Evolutionary conservation across 2,329 filamentous ascomycete species (phyloP).

Genomic region (Fusarium gaditjirri): DNA sequence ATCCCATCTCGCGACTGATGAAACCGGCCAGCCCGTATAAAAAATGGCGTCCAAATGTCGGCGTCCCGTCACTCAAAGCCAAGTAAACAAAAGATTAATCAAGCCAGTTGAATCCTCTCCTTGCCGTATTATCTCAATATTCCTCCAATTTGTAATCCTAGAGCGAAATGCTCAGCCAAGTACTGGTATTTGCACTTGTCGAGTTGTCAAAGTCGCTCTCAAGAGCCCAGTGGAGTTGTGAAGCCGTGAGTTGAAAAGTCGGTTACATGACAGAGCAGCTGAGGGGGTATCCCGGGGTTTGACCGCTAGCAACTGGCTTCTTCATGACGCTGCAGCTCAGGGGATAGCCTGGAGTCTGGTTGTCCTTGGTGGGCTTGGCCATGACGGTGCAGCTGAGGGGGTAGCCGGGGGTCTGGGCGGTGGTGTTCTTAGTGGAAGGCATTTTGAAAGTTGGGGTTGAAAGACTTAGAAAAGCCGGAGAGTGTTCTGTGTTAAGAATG

Average conservation of each 20-base stretch:
- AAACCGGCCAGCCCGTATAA: slow-evolving; percentile 6
- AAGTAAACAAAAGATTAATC: slow-evolving; percentile 16
- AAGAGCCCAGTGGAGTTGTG: neutral
- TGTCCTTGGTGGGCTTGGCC: slow-evolving; percentile 42
- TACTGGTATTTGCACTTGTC: neutral
- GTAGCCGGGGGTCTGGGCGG: slow-evolving; percentile 41
- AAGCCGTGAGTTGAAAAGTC: neutral
- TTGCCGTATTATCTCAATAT: slow-evolving; percentile 21
- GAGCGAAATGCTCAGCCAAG: slow-evolving; percentile 8
- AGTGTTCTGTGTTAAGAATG: slow-evolving; percentile 43
- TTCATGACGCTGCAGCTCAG: slow-evolving; percentile 46
- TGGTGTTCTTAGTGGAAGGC: slow-evolving; percentile 46
- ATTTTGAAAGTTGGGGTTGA: slow-evolving; percentile 46
- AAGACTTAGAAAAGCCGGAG: slow-evolving; percentile 41
- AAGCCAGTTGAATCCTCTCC: slow-evolving; percentile 28
- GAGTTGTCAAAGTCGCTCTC: slow-evolving; percentile 2
- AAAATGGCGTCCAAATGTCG: slow-evolving; percentile 35
- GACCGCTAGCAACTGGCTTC: slow-evolving; percentile 39
- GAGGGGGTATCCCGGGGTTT: slow-evolving; percentile 41
- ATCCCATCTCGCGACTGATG: slow-evolving; percentile 9
- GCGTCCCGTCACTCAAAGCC: slow-evolving; percentile 39
- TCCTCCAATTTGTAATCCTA: slow-evolving; percentile 12
- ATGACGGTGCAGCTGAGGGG: slow-evolving; percentile 46
- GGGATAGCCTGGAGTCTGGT: slow-evolving; percentile 41
- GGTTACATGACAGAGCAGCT: slow-evolving; percentile 52